Evolutionary conservation across 345 rosid genomes (phyloP), one percentile per base, ranked within the genome.

Genomic region (Alliaria petiolata): DNA sequence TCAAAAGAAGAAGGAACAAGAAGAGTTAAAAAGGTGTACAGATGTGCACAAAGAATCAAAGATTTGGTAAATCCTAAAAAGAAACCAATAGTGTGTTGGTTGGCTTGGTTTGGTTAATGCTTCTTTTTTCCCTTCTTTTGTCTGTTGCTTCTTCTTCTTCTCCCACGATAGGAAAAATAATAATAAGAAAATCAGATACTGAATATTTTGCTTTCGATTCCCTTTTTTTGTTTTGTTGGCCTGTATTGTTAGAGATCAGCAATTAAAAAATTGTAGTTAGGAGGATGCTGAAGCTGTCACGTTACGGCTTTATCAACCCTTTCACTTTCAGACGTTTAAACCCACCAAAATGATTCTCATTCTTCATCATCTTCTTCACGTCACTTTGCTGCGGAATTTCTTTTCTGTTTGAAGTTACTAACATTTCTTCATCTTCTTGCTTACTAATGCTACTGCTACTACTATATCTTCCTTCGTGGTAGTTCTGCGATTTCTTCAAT

Each of bases 321-420:
- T 68, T 76, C 65, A 76, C 79, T 69, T 62, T 76, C 75, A 76
- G 70, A 62, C 79, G 74, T 36, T 45, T 76, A 62, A 68, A 76
- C 12, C 70, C 79, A 69, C 70, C 70, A 61, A 69, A 68, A 25
- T 59, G 63, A 60, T 67, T 67, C 67, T 67, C 67, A 4, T 20
- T 59, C 73, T 59, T 71, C 49, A 33, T 61, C 65, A 35, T 46
- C 69, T 43, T 65, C 56, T 42, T 74, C 63, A 74, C 56, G 56
- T 51, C 69, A 50, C 73, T 65, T 65, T 35, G 28, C 43, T 36
- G 53, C 43, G 30, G 20, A 25, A 43, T 46, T 65, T 62, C 76
- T 39, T n/a, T 60, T 51, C 52, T 45, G 22, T 59, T 74, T 74
- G 55, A 20, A 8, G 19, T 62, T 45, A 53, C 69, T 44, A 44